Base-by-base conservation (phyloP, 306 rosid species). In the Rosa chinensis region DNA sequence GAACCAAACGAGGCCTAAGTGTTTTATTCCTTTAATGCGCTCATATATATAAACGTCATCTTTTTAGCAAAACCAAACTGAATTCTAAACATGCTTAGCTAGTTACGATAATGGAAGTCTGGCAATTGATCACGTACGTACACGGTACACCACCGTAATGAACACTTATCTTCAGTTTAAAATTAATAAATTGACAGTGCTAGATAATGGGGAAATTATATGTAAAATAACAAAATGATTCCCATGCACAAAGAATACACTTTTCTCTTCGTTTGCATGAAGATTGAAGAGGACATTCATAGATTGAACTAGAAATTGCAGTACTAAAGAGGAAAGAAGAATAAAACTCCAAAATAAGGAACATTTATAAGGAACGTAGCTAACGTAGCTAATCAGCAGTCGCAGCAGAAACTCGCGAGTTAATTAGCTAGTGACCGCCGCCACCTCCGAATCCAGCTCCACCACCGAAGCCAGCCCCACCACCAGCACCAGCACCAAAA, bases 361-460 rank as follows among this genome's bases (percentile, higher is more conserved):
- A 13, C 53, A 48, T 13, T 48, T 48, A 0, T 13, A 48, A 12
- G 53, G 53, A 48, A 48, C 53, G 4, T 48, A 13, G 14, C 14
- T 47, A 47, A 10, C 53, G 53, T 47, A 47, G 49, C 49, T 45
- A 8, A 45, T 56, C 66, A 2, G 32, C 45, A 44, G 45, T 48
- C 18, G 62, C 28, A 52, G 47, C 77, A 37, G 20, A 35, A 10
- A 37, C 21, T 37, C 4, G 8, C 2, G 5, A 17, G 10, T 40
- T 9, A 47, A 48, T 53, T 64, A 73, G 77, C 68, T 39, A 78
- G 77, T 59, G 77, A 66, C 82, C 83, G 3, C 82, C 85, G 52
- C 77, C 77, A 53, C 66, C 77, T 52, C 77, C 77, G 10, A 73
- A 20, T 7, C 75, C 75, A 72, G 25, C 75, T 32, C 75, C 75